Percentiles rank a stretch among this genome's conserved stretches.
Evolutionary conservation across 257 asterid genomes (phyloP).

Genomic region (Buddleja alternifolia): DNA sequence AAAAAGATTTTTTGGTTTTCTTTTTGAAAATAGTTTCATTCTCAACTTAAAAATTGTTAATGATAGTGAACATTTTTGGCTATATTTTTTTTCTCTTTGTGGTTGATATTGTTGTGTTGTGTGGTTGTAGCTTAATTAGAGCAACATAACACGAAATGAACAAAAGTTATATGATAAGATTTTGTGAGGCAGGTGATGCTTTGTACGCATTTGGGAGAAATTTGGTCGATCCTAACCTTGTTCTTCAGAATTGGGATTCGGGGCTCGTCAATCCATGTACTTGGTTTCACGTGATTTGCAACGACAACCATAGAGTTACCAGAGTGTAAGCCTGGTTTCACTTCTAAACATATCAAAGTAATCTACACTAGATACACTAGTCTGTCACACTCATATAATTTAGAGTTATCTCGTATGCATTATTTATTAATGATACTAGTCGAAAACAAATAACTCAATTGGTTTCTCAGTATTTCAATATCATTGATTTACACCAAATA

Average conservation of each 20-base stretch:
- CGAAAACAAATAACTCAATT: too few species aligned
- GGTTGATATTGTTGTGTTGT: conserved; percentile 9
- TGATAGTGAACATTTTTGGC: too few species aligned
- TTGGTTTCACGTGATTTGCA: conserved; percentile 97
- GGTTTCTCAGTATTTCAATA: too few species aligned
- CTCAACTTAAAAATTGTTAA: too few species aligned
- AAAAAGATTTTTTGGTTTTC: background rate
- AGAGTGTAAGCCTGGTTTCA: conserved; percentile 72
- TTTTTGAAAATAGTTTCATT: conserved; percentile 6
- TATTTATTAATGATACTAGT: too few species aligned
- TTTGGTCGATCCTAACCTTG: conserved; percentile 86
- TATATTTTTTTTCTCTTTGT: too few species aligned
- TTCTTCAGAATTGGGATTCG: conserved; percentile 96
- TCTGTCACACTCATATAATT: too few species aligned
- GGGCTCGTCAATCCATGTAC: conserved; percentile 98
- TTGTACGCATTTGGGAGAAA: conserved; percentile 75
- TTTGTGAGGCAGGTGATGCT: conserved; percentile 81
- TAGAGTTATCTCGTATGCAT: too few species aligned
- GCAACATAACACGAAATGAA: background rate
- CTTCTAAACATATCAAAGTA: too few species aligned
- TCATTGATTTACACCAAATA: too few species aligned
- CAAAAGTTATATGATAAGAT: background rate
- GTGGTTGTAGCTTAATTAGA: conserved; percentile 1
- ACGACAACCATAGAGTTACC: conserved; percentile 74
- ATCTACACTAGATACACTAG: too few species aligned